Evolutionary conservation across 805 yeast genomes (phyloP), one percentile per base, ranked within the genome.

Genomic region (Lachancea fermentati): DNA sequence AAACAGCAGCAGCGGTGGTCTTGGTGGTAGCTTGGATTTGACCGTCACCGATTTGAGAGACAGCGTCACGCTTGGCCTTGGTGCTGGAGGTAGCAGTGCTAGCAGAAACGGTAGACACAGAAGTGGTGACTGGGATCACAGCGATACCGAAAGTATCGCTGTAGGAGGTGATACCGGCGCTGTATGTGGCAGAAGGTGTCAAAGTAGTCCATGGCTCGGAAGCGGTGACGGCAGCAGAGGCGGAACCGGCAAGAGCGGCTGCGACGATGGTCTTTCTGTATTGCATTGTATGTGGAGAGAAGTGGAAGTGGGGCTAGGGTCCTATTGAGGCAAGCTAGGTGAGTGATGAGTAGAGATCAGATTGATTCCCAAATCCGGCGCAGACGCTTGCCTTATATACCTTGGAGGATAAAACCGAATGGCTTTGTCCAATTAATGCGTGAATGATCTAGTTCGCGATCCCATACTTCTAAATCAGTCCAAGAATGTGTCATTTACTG

Each of bases 1-100:
- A 56, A 22, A 56, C 48, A 14, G 54, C 55, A 18, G 73, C 78
- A 22, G 46, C 48, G 56, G 57, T 28, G 59, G 59, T 30, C 65
- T 48, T 65, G 63, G 41, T 38, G 24, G 71, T 49, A 19, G 57
- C 58, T 48, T 58, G 71, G 26, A 63, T 55, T 52, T 68, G 71
- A 36, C 73, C 74, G 41, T 70, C 76, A 32, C 60, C 58, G 49
- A 68, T 68, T 48, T 65, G 69, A 24, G 71, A 51, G 17, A 49
- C 49, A 43, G 48, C 63, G 44, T 75, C 76, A 60, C 74, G 48
- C 44, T 40, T 37, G 16, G 53, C 49, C 30, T 46, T 32, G 8
- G 64, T 49, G 11, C 26, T 22, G 26, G 26, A 22, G 26, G 26
- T 22, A 14, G 56, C 31, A 24, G 60, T 52, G 19, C 62, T 49